phyloP scores from a whole-genome alignment of 176 grass and related monocot genomes.

The Ensete glaucum region DNA sequence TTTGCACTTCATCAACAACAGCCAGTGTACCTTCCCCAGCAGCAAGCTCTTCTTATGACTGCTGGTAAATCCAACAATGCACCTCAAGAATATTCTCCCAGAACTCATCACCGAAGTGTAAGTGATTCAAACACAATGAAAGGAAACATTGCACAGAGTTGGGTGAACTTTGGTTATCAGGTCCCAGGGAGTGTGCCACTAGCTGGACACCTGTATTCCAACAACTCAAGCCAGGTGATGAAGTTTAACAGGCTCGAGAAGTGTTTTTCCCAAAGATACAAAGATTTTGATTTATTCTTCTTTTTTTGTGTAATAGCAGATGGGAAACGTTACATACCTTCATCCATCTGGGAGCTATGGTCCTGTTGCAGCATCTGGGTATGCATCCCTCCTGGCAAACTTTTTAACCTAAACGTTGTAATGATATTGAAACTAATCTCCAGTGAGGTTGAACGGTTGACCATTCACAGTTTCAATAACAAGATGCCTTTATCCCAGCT shows the following conservation, averaged over 20 bases:
- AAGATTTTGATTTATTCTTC: slow-evolving; percentile 1
- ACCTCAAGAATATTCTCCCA: slow-evolving; percentile 30
- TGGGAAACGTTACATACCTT: slow-evolving; percentile 27
- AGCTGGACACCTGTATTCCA: slow-evolving; percentile 41
- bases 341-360: slow-evolving; percentile 35
- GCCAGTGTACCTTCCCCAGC: slow-evolving; percentile 62
- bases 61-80: slow-evolving; percentile 60
- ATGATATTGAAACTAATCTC: too few relatives aligned
- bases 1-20: slow-evolving; percentile 82
- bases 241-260: neutral
- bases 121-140: slow-evolving; percentile 37
- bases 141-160: slow-evolving; percentile 45
- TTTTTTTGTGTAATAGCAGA: slow-evolving; percentile 32
- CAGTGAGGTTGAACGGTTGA: too few relatives aligned
- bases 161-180: slow-evolving; percentile 55
- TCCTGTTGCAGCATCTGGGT: slow-evolving; percentile 52
- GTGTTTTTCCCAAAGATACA: too few relatives aligned
- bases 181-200: slow-evolving; percentile 28
- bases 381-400: neutral
- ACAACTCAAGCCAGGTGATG: slow-evolving; percentile 29
- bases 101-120: slow-evolving; percentile 33
- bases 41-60: slow-evolving; percentile 80
- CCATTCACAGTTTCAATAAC: too few relatives aligned
- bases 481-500: too few relatives aligned
- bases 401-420: too few relatives aligned